Base-by-base conservation (phyloP, 345 rosid species). In the Eutrema heterophyllum region DNA sequence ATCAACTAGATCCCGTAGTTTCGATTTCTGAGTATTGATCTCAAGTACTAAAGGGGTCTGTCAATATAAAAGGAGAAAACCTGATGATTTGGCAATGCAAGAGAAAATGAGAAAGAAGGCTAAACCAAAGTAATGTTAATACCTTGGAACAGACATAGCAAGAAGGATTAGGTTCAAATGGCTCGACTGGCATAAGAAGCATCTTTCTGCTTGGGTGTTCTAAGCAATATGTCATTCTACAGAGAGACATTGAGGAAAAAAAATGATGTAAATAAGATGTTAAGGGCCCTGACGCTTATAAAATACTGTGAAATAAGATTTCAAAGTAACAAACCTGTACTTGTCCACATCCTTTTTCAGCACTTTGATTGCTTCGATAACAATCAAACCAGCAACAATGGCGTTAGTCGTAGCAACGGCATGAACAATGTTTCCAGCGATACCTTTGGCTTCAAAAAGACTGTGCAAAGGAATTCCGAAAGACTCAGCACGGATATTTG, bases 341-440 rank as follows among this genome's bases (percentile, higher is more conserved):
- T 71, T 85, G 70, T 78, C 68, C 35, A 70, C 58, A 79, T 89
- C 89, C 80, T 85, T 87, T 73, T 79, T 82, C 79, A 96, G 81
- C 83, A 96, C 98, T 86, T 92, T 96, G 72, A 92, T 92, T 15
- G 99, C 90, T 86, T 96, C 99, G 67, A 96, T 90, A 57, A 96
- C 99, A 63, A 96, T 92, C 79, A 96, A 74, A 61, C 99, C 99
- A 70, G 99, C 97, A 57, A 96, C 56, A 71, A 89, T 61, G 70
- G 99, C 99, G 78, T 96, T 96, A 66, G 99, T 96, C 15, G 99
- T 96, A 55, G 99, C 99, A 73, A 96, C 91, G 14, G 98, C 99
- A 79, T 96, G 99, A 48, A 96, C 98, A 71, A 92, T 96, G 73
- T 92, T 96, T 46, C 99, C 99, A 43, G 99, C 99, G 53, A 96